These are phyloP conservation scores for Metschnikowia kunwiensis DNA, from an alignment of 805 yeast genomes.

Conservation along the genomic window DNA sequence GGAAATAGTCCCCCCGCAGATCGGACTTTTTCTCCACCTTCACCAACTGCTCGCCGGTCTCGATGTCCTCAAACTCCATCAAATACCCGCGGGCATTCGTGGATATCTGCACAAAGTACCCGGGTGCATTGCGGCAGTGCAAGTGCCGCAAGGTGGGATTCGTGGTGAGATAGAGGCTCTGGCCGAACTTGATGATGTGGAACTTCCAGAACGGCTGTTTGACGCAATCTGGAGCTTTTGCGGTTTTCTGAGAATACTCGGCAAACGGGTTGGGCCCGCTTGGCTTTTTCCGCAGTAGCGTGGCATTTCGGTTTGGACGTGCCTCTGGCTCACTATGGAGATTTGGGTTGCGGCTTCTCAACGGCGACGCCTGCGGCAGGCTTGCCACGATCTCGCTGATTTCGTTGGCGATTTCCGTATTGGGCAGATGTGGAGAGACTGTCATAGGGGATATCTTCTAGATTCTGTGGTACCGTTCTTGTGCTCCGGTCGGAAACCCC, in stretches of 20 bases:
- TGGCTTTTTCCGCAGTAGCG: conserved; percentile 12
- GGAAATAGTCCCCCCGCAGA: conserved; percentile 3
- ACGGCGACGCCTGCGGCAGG: conserved; percentile 2
- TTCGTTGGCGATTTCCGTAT: too few species aligned
- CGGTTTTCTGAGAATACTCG: background rate
- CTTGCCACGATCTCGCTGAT: too few species aligned
- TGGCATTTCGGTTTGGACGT: conserved; percentile 2
- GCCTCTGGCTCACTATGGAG: conserved; percentile 1
- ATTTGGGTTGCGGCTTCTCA: conserved; percentile 1
- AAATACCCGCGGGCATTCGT: conserved; percentile 5
- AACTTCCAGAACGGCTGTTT: conserved; percentile 54
- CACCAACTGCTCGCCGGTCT: conserved; percentile 14
- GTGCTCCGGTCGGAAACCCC: too few species aligned
- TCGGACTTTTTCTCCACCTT: conserved; percentile 6
- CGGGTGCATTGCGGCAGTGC: conserved; percentile 59
- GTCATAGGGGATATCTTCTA: too few species aligned
- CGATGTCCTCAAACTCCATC: conserved; percentile 17
- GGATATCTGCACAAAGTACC: conserved; percentile 44
- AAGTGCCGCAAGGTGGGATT: conserved; percentile 62
- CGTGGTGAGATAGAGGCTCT: conserved; percentile 59
- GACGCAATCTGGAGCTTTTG: background rate
- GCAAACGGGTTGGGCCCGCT: conserved; percentile 11
- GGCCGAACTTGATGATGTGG: conserved; percentile 54
- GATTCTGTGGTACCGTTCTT: too few species aligned
- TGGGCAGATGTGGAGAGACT: too few species aligned